Percentiles rank a stretch among this genome's conserved stretches.
phyloP scores from a whole-genome alignment of 2,329 filamentous ascomycete species.

The Aspergillus ruber region DNA sequence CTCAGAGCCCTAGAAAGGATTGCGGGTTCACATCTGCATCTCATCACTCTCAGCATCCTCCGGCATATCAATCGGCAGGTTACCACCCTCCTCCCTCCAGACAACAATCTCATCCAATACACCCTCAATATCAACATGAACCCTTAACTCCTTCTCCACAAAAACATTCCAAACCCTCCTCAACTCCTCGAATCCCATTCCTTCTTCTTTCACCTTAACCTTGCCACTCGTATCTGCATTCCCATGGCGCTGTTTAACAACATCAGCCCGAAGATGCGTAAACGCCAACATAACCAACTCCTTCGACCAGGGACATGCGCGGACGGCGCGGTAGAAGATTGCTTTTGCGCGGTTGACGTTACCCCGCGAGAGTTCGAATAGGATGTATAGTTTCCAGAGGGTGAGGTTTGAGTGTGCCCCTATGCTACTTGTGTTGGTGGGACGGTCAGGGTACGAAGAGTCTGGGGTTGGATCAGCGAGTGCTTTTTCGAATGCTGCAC shows the following conservation, averaged over 20 bases:
- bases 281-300: conserved; percentile 54
- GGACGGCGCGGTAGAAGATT: conserved; percentile 51
- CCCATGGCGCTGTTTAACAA: conserved; percentile 2
- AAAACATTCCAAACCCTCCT: conserved; percentile 51
- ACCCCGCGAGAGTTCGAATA: conserved; percentile 42
- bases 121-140: conserved; percentile 51
- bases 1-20: neutral
- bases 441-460: conserved; percentile 1
- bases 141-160: conserved; percentile 55
- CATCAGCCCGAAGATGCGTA: conserved; percentile 30
- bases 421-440: conserved; percentile 1
- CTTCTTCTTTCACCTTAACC: conserved; percentile 6
- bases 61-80: conserved; percentile 21
- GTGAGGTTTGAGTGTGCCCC: conserved; percentile 33
- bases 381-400: conserved; percentile 49
- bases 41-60: conserved; percentile 25
- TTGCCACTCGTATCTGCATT: neutral
- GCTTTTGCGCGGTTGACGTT: conserved; percentile 40
- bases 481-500: conserved; percentile 51
- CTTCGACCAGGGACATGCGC: conserved; percentile 58
- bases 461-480: conserved; percentile 25
- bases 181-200: conserved; percentile 44
- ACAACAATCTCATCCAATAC: conserved; percentile 28
- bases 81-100: conserved; percentile 2
- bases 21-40: neutral